Evolutionary conservation across 257 asterid species (phyloP).

Genomic region (Solanum sparsipilum): DNA sequence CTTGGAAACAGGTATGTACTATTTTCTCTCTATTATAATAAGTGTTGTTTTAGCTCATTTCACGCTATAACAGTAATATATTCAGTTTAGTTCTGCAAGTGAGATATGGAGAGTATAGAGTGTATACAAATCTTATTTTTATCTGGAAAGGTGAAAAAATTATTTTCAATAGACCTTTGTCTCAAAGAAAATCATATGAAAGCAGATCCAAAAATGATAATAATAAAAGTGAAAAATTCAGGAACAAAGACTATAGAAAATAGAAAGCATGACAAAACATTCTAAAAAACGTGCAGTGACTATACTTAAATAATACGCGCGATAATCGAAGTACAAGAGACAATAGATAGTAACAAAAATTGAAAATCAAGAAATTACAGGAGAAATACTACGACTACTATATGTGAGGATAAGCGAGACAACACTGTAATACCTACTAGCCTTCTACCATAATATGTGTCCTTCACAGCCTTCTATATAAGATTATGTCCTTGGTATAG

Average conservation of each 20-base stretch:
- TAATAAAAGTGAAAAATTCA: background rate
- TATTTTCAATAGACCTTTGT: background rate
- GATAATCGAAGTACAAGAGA: background rate
- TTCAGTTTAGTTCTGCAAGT: background rate
- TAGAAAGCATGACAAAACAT: background rate
- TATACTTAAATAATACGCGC: background rate
- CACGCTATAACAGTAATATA: fast-evolving
- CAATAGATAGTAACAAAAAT: background rate
- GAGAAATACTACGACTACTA: background rate
- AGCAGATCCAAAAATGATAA: too few relatives aligned
- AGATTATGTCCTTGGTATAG: background rate
- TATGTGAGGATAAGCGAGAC: background rate
- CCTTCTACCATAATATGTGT: background rate
- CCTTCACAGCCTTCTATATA: background rate
- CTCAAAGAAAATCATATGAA: background rate
- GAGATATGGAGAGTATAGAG: fast-evolving
- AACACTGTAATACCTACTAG: background rate
- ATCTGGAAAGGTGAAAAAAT: background rate
- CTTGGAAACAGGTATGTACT: conserved; percentile 21
- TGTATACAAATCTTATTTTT: background rate
- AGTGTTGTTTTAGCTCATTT: background rate
- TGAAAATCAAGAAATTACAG: background rate
- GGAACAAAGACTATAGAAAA: background rate
- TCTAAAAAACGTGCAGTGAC: background rate
- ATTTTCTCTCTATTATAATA: background rate